Conservation (phyloP, 352 stramenopile genomes). For the Phytophthora rubi region DNA sequence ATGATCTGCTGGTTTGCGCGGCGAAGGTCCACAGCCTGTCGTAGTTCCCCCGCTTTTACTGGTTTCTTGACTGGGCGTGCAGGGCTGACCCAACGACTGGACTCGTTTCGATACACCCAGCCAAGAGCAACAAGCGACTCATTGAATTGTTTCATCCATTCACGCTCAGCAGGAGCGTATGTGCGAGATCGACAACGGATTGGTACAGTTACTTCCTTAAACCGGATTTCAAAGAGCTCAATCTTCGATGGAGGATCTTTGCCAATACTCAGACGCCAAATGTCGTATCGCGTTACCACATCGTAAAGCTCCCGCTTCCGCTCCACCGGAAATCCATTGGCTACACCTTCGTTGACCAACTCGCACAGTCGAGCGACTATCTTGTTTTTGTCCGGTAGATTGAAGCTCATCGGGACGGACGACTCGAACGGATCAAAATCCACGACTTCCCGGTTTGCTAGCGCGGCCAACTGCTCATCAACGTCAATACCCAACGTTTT, state of each 20-base stretch:
- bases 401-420: neutral
- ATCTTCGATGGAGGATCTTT: constrained; percentile 8
- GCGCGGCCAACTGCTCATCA: constrained; percentile 1
- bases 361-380: constrained; percentile 1
- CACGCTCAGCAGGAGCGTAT: neutral
- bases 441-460: neutral
- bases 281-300: constrained; percentile 1
- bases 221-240: neutral
- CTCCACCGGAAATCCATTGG: constrained; percentile 1
- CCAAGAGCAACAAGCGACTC: constrained; percentile 3
- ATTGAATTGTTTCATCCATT: neutral
- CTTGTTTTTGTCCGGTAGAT: neutral
- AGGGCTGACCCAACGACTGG: constrained; percentile 2
- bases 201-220: neutral
- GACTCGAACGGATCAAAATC: constrained; percentile 9
- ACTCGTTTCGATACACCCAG: constrained; percentile 4
- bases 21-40: constrained; percentile 8
- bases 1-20: neutral
- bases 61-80: constrained; percentile 4
- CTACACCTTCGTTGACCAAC: neutral
- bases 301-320: neutral
- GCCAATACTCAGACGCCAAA: neutral
- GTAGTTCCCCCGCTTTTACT: neutral
- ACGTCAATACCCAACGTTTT: constrained; percentile 1
- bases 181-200: neutral